Evolutionary conservation across 305 asterid genomes (phyloP), one percentile per base, ranked within the genome.

Genomic region (Lippia alba): DNA sequence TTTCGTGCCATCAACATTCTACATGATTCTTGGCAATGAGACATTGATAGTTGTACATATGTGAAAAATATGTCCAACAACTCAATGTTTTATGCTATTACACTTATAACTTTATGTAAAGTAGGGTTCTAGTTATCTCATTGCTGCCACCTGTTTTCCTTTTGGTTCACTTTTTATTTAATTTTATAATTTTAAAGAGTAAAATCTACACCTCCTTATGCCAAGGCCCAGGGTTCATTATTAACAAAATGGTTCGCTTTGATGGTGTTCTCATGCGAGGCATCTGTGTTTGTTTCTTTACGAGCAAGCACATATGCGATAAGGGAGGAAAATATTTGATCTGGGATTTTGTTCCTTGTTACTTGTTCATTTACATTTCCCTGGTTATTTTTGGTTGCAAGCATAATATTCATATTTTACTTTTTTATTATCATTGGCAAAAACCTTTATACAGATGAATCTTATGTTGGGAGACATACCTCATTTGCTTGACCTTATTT

Each of bases 391-490:
- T n/a, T 61, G 48, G 18, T 60, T 61, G 30, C 30, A 3, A 41
- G 55, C 64, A 39, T 76, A 63, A 58, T 53, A 44, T 66, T 18
- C 68, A 32, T 16, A 14, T 61, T 61, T 59, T 67, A 63, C 66
- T 73, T 66, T 48, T 65, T 45, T 66, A 57, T 69, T 61, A 58
- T 78, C 64, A 69, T 65, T 76, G 78, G 81, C 81, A 50, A 64
- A 77, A 82, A 51, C 74, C 74, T 83, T 71, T 59, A 51, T 79
- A 66, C 97, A 95, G 99, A 92, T 92, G 94, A 87, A 78, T 84
- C 98, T 95, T 78, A 95, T 95, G 97, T 72, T 86, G 71, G 99
- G 97, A 70, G 96, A 92, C 83, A 86, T 95, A 60, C 98, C 98
- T 69, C 80, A 80, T 68, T 80, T 95, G 84, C 96, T 95, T 46